Evolutionary conservation across 306 rosid genomes (phyloP), one percentile per base, ranked within the genome.

Genomic region (Mucuna pruriens): DNA sequence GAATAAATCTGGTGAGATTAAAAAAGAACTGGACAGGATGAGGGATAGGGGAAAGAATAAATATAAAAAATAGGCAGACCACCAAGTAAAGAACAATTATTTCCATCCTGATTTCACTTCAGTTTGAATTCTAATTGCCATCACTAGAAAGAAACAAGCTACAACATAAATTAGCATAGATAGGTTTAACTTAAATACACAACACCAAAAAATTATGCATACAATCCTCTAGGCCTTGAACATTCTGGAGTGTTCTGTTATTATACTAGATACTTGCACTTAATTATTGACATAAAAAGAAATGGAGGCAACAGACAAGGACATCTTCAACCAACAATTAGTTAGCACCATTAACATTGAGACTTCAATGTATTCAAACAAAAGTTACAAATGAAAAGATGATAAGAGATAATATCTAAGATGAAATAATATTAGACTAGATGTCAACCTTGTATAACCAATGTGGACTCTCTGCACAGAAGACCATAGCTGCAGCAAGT

Each of bases 381-480:
- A 76, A 48, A 46, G 73, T 81, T 49, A 22, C 52, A 40, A 51
- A 62, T 46, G 72, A 45, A 51, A 22, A 40, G 25, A 40, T 25
- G 39, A 67, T 51, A 36, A 9, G 22, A n/a, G 26, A 78, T 19
- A 36, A 63, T 74, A 52, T 84, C 82, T 66, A 66, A 76, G 20
- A 61, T n/a, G 48, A 52, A 76, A 48, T 23, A 73, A 55, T 70
- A 74, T 20, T 61, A 72, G 57, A 61, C 34, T 48, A 61, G 70
- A 66, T 20, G 13, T 74, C 72, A 58, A 93, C 99, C 98, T 95
- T 95, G 75, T 89, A 90, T 45, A 95, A 83, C 99, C 99, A 95
- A 84, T 90, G 91, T 6, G 99, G 99, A 90, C 93, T 88, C 88
- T 95, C 99, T 13, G 94, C 96, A 75, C 99, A 95, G 84, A 91